phyloP scores from a whole-genome alignment of 2,329 filamentous ascomycete genomes.

The Penicillium griseofulvum region DNA sequence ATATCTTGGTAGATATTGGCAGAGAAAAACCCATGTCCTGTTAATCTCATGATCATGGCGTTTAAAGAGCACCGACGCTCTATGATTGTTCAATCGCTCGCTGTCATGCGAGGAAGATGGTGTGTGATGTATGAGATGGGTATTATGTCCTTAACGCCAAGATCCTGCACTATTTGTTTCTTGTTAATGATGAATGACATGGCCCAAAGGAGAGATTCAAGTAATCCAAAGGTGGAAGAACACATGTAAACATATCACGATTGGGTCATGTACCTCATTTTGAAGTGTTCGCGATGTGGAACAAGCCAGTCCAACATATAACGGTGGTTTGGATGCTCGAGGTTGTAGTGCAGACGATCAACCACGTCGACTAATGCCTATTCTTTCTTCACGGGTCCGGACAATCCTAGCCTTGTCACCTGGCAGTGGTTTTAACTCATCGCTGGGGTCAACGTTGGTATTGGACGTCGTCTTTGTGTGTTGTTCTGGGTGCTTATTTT shows the following conservation, averaged over 20 bases:
- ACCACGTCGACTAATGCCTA: slow-evolving; percentile 36
- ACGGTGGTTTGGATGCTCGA: neutral
- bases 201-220: neutral
- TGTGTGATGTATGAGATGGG: neutral
- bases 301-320: neutral
- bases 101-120: neutral
- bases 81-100: neutral
- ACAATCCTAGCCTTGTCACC: slow-evolving; percentile 50
- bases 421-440: slow-evolving; percentile 51
- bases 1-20: neutral
- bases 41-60: neutral
- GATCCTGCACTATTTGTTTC: neutral
- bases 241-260: neutral
- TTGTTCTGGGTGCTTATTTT: slow-evolving; percentile 27
- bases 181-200: neutral
- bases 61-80: neutral
- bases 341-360: slow-evolving; percentile 7
- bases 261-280: slow-evolving; percentile 1
- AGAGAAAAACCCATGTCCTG: neutral
- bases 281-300: neutral
- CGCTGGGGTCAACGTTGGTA: slow-evolving; percentile 45
- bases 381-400: slow-evolving; percentile 47
- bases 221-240: neutral
- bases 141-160: neutral
- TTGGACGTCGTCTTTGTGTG: slow-evolving; percentile 22